These are phyloP conservation scores for Fusarium sp. DNA, from an alignment of 2,329 filamentous ascomycete species.

Conservation along the genomic window DNA sequence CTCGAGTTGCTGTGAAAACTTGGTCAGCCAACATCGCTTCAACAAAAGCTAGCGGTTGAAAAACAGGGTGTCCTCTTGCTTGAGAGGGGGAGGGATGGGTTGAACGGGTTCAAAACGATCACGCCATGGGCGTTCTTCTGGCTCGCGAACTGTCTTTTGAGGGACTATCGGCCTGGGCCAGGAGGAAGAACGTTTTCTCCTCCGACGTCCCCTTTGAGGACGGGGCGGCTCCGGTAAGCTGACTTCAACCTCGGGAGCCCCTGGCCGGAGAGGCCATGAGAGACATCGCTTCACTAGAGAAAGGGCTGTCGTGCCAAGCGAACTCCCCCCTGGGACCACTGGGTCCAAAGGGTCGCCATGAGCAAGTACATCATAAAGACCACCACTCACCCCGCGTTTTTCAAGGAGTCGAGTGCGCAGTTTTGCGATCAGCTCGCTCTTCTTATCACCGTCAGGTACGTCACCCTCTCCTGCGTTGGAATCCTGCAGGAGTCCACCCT, in stretches of 20 bases:
- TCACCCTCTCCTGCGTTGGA: constrained; percentile 48
- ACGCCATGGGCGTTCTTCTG: not conserved
- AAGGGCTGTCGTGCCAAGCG: not conserved
- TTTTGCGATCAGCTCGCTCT: constrained; percentile 67
- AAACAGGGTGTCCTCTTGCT: not conserved
- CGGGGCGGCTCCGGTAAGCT: not conserved
- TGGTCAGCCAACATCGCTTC: constrained; percentile 23
- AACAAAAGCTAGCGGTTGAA: not conserved
- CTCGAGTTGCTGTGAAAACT: constrained; percentile 63
- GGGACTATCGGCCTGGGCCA: not conserved
- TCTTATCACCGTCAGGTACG: constrained; percentile 52
- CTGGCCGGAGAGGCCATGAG: not conserved
- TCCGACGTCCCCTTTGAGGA: not conserved
- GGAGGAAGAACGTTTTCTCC: not conserved
- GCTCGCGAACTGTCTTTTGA: not conserved
- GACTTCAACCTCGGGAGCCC: not conserved
- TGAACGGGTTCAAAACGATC: not conserved
- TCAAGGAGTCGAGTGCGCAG: constrained; percentile 64
- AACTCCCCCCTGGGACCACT: constrained; percentile 10
- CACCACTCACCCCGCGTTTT: constrained; percentile 67
- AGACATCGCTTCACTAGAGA: not conserved
- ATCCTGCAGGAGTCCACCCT: constrained; percentile 55
- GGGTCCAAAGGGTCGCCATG: constrained; percentile 14
- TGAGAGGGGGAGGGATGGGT: constrained; percentile 4
- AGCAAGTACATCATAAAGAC: constrained; percentile 12